Base-by-base conservation (phyloP, 2,329 filamentous ascomycete species). In the Pyricularia sp. region DNA sequence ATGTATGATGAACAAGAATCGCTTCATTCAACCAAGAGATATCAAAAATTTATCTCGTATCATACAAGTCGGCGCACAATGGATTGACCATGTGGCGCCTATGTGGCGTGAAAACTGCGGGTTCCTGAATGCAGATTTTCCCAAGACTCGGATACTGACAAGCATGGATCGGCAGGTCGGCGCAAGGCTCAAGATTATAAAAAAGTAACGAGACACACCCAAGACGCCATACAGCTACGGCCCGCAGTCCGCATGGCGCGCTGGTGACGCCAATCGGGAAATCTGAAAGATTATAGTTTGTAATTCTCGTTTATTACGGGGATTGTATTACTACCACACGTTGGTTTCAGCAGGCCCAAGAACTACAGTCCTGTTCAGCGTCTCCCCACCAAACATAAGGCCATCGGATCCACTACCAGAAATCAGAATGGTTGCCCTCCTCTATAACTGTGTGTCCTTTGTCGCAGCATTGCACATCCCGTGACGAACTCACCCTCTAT, bases 401-500 rank as follows among this genome's bases (percentile, higher is more conserved):
- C 1, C 0, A 28, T 63, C 25, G 23, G 25, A 28, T 14, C 20
- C 14, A 63, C 59, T 63, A 63, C 25, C 59, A 63, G 4, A 28
- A 28, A 17, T 20, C 26, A 20, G 3, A 30, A 63, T 63, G 7
- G 25, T 63, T 17, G 25, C 11, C 26, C 14, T 63, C 59, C 25
- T 26, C 59, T 63, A 28, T 28, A 28, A 25, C 25, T 28, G 26
- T 28, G 26, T 28, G 25, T 23, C 59, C 25, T 4, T 63, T 17
- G 59, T 63, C 23, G 26, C 14, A 28, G 25, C 11, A 30, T 30
- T 28, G 12, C n/a, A 26, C 25, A 26, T 7, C 23, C 59, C 4
- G 25, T 28, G 1, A 63, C 4, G 12, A 12, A 63, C 17, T 6
- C 10, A 17, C 1, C 7, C 17, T 63, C 55, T 73, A 79, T 63